Conservation (phyloP, 768 basidiomycete species). For the Mycena albidolilacea region DNA sequence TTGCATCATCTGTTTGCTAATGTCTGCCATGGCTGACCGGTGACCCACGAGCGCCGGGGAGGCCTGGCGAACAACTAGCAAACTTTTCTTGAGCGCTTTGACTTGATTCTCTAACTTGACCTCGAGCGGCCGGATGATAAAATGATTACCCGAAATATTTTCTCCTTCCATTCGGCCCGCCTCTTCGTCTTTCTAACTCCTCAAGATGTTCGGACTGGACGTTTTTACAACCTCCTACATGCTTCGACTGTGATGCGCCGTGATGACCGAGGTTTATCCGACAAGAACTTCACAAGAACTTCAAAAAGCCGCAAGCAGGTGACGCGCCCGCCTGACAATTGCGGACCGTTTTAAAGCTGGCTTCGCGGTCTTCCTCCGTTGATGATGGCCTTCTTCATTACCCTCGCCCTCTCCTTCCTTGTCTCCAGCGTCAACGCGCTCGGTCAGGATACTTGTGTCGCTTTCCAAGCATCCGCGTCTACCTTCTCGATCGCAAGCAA, state of each 20-base stretch:
- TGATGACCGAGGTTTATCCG: conserved; percentile 18
- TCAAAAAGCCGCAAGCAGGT: conserved; percentile 4
- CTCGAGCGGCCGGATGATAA: no score
- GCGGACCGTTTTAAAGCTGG: neutral
- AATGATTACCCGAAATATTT: neutral
- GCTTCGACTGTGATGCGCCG: neutral
- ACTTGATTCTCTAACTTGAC: no score
- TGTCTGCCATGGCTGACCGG: no score
- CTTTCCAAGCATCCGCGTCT: conserved; percentile 55
- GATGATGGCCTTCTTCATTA: conserved; percentile 8
- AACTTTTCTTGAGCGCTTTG: no score
- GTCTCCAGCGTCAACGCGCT: conserved; percentile 53
- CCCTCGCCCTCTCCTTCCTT: conserved; percentile 18
- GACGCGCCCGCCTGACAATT: conserved; percentile 12
- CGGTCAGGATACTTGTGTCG: conserved; percentile 65
- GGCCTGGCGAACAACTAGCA: no score
- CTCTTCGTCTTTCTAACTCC: neutral
- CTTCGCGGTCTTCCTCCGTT: neutral
- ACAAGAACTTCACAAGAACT: conserved; percentile 2
- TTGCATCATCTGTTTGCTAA: no score
- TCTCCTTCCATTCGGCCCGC: neutral
- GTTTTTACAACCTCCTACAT: neutral
- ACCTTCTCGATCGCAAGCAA: conserved; percentile 63
- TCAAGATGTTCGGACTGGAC: neutral
- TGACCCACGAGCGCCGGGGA: no score